These are phyloP conservation scores for Amoeboaphelidium occidentale DNA, from an alignment of 371 early-diverging fungal genomes.

Conservation along the genomic window DNA sequence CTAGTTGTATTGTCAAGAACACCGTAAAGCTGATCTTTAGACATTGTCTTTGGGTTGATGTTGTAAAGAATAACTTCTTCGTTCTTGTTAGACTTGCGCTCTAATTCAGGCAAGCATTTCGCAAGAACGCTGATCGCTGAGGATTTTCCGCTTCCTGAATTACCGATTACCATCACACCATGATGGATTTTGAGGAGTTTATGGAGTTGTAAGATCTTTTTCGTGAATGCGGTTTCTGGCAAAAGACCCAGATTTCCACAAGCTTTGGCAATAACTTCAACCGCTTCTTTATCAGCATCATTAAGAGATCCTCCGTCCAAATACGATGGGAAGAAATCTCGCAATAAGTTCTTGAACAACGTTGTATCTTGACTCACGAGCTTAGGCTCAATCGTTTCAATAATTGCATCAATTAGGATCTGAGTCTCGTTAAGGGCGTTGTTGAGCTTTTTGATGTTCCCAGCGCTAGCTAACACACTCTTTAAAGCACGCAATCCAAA, in stretches of 20 bases:
- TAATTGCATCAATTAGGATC: constrained; percentile 77
- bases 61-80: constrained; percentile 73
- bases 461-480: constrained; percentile 88
- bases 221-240: background rate
- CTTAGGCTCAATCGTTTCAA: constrained; percentile 90
- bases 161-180: constrained; percentile 97
- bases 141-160: constrained; percentile 86
- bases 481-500: constrained; percentile 97
- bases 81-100: no score
- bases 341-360: constrained; percentile 34
- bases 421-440: constrained; percentile 8
- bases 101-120: constrained; percentile 40
- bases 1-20: constrained; percentile 86
- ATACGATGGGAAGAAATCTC: background rate
- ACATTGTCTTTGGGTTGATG: constrained; percentile 93
- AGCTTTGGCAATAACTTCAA: no score
- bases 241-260: background rate
- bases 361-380: constrained; percentile 82
- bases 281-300: no score
- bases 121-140: constrained; percentile 72
- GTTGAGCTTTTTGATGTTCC: constrained; percentile 32
- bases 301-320: background rate
- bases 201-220: constrained; percentile 91
- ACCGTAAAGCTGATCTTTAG: constrained; percentile 89
- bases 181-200: constrained; percentile 94